Percentiles rank a stretch among this genome's conserved stretches.
phyloP scores from a whole-genome alignment of 345 rosid genomes.

The Populus pruinosa region DNA sequence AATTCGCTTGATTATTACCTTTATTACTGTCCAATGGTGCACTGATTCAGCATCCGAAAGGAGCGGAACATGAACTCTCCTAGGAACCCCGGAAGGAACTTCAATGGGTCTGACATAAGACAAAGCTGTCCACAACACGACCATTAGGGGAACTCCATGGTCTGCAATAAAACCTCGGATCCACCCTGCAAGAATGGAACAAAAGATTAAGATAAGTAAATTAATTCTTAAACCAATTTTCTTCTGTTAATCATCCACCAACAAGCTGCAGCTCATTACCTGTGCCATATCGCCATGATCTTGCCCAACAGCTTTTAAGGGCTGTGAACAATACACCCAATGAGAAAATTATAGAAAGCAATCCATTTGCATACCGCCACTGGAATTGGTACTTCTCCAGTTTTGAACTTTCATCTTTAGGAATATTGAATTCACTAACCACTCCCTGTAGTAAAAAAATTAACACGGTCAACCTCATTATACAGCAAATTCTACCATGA shows the following conservation, averaged over 20 bases:
- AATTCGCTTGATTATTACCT: constrained; percentile 32
- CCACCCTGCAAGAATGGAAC: constrained; percentile 41
- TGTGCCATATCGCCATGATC: constrained; percentile 62
- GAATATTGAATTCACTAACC: constrained; percentile 50
- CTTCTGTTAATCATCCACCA: background rate
- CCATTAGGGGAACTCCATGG: constrained; percentile 80
- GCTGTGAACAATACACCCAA: constrained; percentile 53
- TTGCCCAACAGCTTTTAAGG: constrained; percentile 60
- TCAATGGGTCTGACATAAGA: constrained; percentile 47
- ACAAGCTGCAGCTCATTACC: constrained; percentile 25
- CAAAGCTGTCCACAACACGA: constrained; percentile 58
- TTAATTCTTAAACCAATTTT: background rate
- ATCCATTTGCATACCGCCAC: constrained; percentile 65
- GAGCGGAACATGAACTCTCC: constrained; percentile 69
- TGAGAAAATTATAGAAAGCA: constrained; percentile 67
- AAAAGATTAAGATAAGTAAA: background rate
- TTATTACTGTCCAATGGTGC: constrained; percentile 81
- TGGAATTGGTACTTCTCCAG: constrained; percentile 45
- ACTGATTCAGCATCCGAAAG: constrained; percentile 74
- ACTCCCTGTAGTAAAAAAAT: constrained; percentile 47
- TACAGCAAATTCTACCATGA: background rate
- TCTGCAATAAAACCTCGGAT: constrained; percentile 68
- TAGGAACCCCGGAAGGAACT: constrained; percentile 57
- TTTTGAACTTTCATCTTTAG: constrained; percentile 37
- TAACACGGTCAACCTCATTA: background rate